phyloP scores from a whole-genome alignment of 495 filamentous ascomycete genomes.

The Neurospora hispaniola region DNA sequence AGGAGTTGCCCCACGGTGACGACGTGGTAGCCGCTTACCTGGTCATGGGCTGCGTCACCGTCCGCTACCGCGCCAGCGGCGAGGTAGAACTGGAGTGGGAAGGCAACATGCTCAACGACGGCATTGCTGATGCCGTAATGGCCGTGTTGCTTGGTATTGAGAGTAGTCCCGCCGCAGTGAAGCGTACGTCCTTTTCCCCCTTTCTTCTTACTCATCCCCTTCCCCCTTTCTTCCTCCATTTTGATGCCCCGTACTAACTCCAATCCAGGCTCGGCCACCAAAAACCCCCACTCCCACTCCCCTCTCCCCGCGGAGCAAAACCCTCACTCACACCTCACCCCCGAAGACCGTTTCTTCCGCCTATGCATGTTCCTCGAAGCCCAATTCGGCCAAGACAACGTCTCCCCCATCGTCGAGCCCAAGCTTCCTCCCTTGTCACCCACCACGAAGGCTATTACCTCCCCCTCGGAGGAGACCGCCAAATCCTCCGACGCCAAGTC shows the following conservation, averaged over 20 bases:
- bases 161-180: constrained; percentile 87
- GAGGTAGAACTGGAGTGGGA: constrained; percentile 94
- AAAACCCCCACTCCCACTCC: constrained; percentile 42
- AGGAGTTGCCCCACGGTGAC: constrained; percentile 36
- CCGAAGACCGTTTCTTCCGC: constrained; percentile 65
- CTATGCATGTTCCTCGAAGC: constrained; percentile 94
- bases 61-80: constrained; percentile 57
- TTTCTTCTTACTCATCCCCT: background rate
- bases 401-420: constrained; percentile 64
- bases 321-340: constrained; percentile 57
- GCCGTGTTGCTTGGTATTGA: constrained; percentile 83
- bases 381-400: constrained; percentile 75
- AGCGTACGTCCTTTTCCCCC: constrained; percentile 46
- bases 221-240: background rate
- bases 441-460: constrained; percentile 10
- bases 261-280: constrained; percentile 35
- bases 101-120: constrained; percentile 94
- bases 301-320: constrained; percentile 40
- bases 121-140: constrained; percentile 91
- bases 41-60: constrained; percentile 83
- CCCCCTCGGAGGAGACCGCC: constrained; percentile 1
- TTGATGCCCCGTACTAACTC: constrained; percentile 8
- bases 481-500: constrained; percentile 3
- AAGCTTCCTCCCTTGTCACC: constrained; percentile 26
- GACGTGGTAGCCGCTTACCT: constrained; percentile 50